These are phyloP conservation scores for Lecanicillium sp. DNA, from an alignment of 2,329 filamentous ascomycete genomes.

Conservation along the genomic window DNA sequence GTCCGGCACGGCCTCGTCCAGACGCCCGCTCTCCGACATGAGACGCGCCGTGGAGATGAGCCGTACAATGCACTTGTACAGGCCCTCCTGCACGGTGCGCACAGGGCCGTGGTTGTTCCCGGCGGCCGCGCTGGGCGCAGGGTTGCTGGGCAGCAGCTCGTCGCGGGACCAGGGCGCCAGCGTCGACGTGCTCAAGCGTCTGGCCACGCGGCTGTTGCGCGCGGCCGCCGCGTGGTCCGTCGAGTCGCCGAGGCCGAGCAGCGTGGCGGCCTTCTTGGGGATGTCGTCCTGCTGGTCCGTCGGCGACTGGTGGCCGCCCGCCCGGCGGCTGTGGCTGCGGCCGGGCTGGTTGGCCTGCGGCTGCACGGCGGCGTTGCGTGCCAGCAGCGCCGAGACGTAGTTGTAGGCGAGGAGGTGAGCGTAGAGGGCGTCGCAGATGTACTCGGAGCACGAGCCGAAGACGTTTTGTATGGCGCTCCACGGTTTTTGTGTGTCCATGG, in stretches of 20 bases:
- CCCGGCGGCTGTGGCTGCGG: conserved; percentile 17
- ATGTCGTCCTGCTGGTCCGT: conserved; percentile 28
- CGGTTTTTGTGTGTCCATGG: conserved; percentile 23
- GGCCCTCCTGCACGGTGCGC: conserved; percentile 41
- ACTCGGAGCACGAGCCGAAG: conserved; percentile 47
- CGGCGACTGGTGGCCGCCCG: conserved; percentile 17
- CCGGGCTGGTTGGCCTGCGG: conserved; percentile 10
- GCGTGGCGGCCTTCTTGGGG: conserved; percentile 46
- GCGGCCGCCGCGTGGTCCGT: conserved; percentile 11
- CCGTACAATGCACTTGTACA: conserved; percentile 45
- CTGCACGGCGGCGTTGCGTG: conserved; percentile 12
- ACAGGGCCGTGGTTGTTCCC: conserved; percentile 31
- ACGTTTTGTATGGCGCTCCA: conserved; percentile 45
- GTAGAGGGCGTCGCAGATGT: conserved; percentile 53
- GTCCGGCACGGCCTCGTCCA: conserved; percentile 26
- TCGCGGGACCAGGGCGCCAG: conserved; percentile 24
- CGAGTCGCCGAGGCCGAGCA: conserved; percentile 42
- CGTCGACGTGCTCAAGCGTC: conserved; percentile 20
- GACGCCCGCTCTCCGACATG: conserved; percentile 25
- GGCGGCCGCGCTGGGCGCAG: conserved; percentile 17
- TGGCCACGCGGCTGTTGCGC: conserved; percentile 20
- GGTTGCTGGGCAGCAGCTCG: conserved; percentile 19
- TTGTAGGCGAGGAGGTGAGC: conserved; percentile 55
- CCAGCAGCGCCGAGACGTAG: conserved; percentile 40
- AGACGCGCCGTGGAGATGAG: conserved; percentile 44